Evolutionary conservation across 495 filamentous ascomycete genomes (phyloP).

Genomic region (Barbatosphaeria neglecta): DNA sequence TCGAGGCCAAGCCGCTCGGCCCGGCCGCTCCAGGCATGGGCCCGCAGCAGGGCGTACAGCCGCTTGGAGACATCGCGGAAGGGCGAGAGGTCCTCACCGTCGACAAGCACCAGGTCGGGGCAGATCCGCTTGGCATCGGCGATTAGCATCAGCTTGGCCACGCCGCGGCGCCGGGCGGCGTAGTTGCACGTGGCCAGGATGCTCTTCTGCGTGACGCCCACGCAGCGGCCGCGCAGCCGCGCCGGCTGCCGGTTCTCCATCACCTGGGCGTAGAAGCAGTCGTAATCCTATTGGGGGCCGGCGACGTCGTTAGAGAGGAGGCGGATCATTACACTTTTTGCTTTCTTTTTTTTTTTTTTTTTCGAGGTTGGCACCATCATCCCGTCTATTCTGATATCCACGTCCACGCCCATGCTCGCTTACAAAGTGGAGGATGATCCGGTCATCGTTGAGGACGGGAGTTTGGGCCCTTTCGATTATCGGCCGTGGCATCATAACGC

Average conservation of each 20-base stretch:
- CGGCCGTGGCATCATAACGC: slow-evolving; percentile 1
- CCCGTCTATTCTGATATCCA: no score
- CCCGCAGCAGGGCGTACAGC: slow-evolving; percentile 57
- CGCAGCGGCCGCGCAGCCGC: slow-evolving; percentile 56
- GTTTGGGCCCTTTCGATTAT: slow-evolving; percentile 9
- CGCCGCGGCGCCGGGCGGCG: slow-evolving; percentile 62
- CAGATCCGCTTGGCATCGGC: slow-evolving; percentile 68
- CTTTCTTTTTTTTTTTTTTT: no score
- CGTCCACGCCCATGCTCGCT: no score
- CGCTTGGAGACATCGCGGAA: slow-evolving; percentile 80
- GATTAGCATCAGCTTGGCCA: slow-evolving; percentile 76
- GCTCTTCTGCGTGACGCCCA: slow-evolving; percentile 61
- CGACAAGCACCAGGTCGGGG: slow-evolving; percentile 72
- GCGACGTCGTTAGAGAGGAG: background rate
- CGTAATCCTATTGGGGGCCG: slow-evolving; percentile 51
- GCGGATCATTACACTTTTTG: no score
- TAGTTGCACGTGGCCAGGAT: slow-evolving; percentile 96
- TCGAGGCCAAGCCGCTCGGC: slow-evolving; percentile 79
- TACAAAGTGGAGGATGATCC: slow-evolving; percentile 77
- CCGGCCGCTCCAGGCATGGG: slow-evolving; percentile 60
- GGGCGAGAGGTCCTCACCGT: slow-evolving; percentile 75
- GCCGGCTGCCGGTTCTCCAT: slow-evolving; percentile 69
- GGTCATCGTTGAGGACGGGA: slow-evolving; percentile 41
- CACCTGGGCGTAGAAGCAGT: slow-evolving; percentile 90
- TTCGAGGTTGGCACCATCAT: no score